These are phyloP conservation scores for Cyclostephanos invisitatus DNA, from an alignment of 108 stramenopile species.

Conservation along the genomic window DNA sequence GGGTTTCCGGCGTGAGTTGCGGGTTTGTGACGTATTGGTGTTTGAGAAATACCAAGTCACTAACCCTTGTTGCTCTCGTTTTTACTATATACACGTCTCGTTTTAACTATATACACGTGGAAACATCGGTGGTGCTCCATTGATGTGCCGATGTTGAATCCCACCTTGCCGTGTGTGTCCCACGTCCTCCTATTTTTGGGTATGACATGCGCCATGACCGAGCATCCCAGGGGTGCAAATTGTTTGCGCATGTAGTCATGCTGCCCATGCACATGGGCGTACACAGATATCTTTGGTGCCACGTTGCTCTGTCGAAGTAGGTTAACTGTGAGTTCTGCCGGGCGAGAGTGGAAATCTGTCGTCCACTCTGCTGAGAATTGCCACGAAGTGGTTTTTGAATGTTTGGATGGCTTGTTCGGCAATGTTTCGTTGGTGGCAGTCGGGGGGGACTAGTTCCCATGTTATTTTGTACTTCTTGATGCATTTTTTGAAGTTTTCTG, in stretches of 20 bases:
- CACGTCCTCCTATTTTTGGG: neutral
- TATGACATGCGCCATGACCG: neutral
- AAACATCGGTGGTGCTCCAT: neutral
- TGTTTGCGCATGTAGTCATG: neutral
- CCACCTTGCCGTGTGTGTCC: neutral
- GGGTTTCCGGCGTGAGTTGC: neutral
- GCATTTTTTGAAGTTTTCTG: neutral
- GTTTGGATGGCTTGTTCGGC: neutral
- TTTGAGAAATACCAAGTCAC: too few species aligned
- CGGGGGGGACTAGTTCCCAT: neutral
- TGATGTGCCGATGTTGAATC: neutral
- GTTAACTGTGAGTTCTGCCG: too few species aligned
- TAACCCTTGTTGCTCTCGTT: too few species aligned
- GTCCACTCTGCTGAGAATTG: neutral
- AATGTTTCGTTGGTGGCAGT: neutral
- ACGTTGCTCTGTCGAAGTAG: too few species aligned
- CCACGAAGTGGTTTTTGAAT: neutral
- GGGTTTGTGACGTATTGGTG: too few species aligned
- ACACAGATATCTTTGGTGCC: neutral
- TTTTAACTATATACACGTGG: neutral
- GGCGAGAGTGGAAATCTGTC: too few species aligned
- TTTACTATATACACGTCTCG: too few species aligned
- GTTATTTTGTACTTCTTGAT: neutral
- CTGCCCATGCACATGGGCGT: neutral
- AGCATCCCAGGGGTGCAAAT: neutral